These are phyloP conservation scores for Phytophthora pseudosyringae DNA, from an alignment of 352 stramenopile genomes.

Conservation along the genomic window DNA sequence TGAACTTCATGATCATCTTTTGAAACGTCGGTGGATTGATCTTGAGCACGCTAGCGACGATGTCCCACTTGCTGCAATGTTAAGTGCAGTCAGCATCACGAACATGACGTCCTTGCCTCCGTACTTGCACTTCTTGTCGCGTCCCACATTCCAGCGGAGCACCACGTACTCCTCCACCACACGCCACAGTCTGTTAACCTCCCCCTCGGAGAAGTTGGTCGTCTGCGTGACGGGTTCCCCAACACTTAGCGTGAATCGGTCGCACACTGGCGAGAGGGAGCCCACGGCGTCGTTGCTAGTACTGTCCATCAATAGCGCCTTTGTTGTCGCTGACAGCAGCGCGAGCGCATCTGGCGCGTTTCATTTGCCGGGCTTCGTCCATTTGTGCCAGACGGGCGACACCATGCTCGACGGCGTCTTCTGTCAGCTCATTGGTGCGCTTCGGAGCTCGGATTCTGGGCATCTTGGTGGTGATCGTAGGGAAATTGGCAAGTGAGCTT, in stretches of 20 bases:
- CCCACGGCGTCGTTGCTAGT: background rate
- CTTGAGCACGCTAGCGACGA: slow-evolving; percentile 10
- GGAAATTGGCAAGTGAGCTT: too few relatives aligned
- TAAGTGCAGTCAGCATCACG: slow-evolving; percentile 1
- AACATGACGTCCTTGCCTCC: slow-evolving; percentile 12
- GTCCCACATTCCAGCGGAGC: slow-evolving; percentile 12
- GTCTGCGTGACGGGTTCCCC: background rate
- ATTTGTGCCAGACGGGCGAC: slow-evolving; percentile 5
- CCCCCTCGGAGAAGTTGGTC: slow-evolving; percentile 8
- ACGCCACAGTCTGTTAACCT: slow-evolving; percentile 10
- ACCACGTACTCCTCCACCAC: slow-evolving; percentile 9
- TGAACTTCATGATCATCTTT: slow-evolving; percentile 10
- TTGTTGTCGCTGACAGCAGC: slow-evolving; percentile 1
- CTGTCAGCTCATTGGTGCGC: slow-evolving; percentile 7
- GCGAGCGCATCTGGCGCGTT: slow-evolving; percentile 4
- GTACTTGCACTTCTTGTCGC: slow-evolving; percentile 18
- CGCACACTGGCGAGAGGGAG: slow-evolving; percentile 9
- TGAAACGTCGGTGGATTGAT: slow-evolving; percentile 10
- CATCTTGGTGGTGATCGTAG: slow-evolving; percentile 7
- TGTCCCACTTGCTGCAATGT: slow-evolving; percentile 4
- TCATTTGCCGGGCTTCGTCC: slow-evolving; percentile 4
- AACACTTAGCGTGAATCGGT: background rate
- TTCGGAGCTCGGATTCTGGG: background rate
- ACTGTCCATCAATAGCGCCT: too few relatives aligned
- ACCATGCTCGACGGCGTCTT: slow-evolving; percentile 7